Conservation (phyloP, 768 basidiomycete genomes). For the Suillus occidentalis region DNA sequence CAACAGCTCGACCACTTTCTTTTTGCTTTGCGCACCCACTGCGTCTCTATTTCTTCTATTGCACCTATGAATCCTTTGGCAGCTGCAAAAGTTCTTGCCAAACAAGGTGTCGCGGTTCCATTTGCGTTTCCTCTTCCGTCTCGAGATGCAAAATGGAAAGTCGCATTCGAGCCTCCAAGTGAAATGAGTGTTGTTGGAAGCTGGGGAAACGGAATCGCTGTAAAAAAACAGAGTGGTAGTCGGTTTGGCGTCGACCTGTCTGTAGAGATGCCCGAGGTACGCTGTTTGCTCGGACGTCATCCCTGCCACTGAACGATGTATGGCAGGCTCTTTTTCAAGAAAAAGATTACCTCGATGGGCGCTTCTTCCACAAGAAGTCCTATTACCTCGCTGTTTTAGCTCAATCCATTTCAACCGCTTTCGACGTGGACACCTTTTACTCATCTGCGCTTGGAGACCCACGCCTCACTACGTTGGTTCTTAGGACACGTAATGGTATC, state of each 20-base stretch:
- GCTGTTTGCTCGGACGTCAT: slow-evolving; percentile 24
- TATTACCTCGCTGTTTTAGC: slow-evolving; percentile 86
- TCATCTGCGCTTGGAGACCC: slow-evolving; percentile 59
- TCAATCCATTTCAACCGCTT: slow-evolving; percentile 50
- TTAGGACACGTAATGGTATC: slow-evolving; percentile 56
- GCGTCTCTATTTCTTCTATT: slow-evolving; percentile 59
- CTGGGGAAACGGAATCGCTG: slow-evolving; percentile 77
- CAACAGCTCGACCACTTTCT: slow-evolving; percentile 70
- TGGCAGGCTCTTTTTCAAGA: slow-evolving; percentile 82
- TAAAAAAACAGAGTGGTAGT: slow-evolving; percentile 66
- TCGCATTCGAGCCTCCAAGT: slow-evolving; percentile 74
- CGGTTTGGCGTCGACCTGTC: slow-evolving; percentile 77
- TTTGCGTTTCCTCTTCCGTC: slow-evolving; percentile 70
- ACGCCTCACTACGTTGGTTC: slow-evolving; percentile 62
- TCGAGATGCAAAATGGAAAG: slow-evolving; percentile 86
- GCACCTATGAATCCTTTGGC: slow-evolving; percentile 63
- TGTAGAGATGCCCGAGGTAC: slow-evolving; percentile 83
- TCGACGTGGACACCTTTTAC: slow-evolving; percentile 59
- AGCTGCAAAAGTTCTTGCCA: slow-evolving; percentile 55
- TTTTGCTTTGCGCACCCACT: slow-evolving; percentile 61
- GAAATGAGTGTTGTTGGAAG: slow-evolving; percentile 82
- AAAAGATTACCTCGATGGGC: slow-evolving; percentile 87
- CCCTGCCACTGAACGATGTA: slow-evolving; percentile 5
- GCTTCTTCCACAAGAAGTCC: slow-evolving; percentile 90
- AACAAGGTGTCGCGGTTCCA: slow-evolving; percentile 61